phyloP scores from a whole-genome alignment of 106 monocot species.

The Agapanthus africanus region DNA sequence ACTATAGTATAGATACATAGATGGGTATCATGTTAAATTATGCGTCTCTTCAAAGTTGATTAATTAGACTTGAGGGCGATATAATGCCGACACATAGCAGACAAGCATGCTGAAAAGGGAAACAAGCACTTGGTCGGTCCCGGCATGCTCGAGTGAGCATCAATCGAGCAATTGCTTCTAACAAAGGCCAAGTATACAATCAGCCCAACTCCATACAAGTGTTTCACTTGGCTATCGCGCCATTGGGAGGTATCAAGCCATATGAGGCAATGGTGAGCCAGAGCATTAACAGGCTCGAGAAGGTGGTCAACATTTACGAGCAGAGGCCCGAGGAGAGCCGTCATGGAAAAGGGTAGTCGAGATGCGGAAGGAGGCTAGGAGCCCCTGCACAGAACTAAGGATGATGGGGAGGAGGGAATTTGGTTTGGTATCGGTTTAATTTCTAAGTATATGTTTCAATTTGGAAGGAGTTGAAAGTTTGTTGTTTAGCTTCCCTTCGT shows the following conservation, averaged over 20 bases:
- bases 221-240: constrained; percentile 20
- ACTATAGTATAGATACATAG: too few relatives aligned
- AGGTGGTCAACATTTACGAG: constrained; percentile 30
- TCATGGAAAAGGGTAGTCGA: constrained; percentile 18
- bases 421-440: too few relatives aligned
- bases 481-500: too few relatives aligned
- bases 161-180: constrained; percentile 36
- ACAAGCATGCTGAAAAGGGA: too few relatives aligned
- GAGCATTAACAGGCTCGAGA: constrained; percentile 9
- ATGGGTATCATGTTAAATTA: too few relatives aligned
- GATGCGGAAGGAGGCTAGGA: background rate
- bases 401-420: too few relatives aligned
- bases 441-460: too few relatives aligned
- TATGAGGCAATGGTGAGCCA: constrained; percentile 5
- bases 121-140: constrained; percentile 22
- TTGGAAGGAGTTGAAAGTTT: too few relatives aligned
- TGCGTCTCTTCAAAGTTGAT: too few relatives aligned
- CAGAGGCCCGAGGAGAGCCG: constrained; percentile 15
- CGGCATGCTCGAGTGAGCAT: constrained; percentile 23
- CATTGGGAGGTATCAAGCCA: background rate
- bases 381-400: too few relatives aligned
- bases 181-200: constrained; percentile 29
- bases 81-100: too few relatives aligned
- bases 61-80: too few relatives aligned
- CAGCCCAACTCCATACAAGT: constrained; percentile 20